Conservation (phyloP, 1,139 yeast genomes). For the Yamadazyma dendronema region DNA sequence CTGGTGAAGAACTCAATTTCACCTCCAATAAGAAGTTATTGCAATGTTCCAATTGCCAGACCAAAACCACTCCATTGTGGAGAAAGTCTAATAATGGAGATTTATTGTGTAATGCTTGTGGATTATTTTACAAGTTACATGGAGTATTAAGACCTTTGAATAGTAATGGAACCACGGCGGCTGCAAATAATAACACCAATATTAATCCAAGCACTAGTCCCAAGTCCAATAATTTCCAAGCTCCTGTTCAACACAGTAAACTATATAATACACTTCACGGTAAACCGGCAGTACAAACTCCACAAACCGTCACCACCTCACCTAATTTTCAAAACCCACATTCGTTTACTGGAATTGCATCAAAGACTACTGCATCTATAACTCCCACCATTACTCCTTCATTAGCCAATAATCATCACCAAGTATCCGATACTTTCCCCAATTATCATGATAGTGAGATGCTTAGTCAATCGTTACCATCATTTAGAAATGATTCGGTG, state of each 20-base stretch:
- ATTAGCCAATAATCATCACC: background rate
- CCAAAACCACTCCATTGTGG: constrained; percentile 49
- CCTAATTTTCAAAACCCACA: background rate
- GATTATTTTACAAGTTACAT: constrained; percentile 45
- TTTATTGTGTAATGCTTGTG: constrained; percentile 48
- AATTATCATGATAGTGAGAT: constrained; percentile 3
- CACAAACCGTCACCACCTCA: background rate
- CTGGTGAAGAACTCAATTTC: constrained; percentile 9
- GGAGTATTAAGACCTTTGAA: constrained; percentile 45
- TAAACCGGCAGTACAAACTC: background rate
- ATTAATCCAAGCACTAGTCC: constrained; percentile 7
- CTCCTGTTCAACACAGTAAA: constrained; percentile 6
- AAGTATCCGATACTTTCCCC: constrained; percentile 1
- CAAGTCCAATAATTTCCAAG: constrained; percentile 1
- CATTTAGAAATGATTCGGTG: constrained; percentile 17
- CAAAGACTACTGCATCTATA: constrained; percentile 1
- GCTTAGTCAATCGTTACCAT: constrained; percentile 7
- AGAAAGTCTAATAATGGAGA: constrained; percentile 45
- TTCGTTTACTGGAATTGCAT: background rate
- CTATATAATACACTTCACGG: constrained; percentile 9
- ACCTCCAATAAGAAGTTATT: constrained; percentile 22
- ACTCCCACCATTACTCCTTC: background rate
- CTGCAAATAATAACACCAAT: no score
- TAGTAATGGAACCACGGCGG: constrained; percentile 5
- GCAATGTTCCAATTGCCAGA: constrained; percentile 46